Conservation (phyloP, 179 eudicot species). For the Vitellaria paradoxa region DNA sequence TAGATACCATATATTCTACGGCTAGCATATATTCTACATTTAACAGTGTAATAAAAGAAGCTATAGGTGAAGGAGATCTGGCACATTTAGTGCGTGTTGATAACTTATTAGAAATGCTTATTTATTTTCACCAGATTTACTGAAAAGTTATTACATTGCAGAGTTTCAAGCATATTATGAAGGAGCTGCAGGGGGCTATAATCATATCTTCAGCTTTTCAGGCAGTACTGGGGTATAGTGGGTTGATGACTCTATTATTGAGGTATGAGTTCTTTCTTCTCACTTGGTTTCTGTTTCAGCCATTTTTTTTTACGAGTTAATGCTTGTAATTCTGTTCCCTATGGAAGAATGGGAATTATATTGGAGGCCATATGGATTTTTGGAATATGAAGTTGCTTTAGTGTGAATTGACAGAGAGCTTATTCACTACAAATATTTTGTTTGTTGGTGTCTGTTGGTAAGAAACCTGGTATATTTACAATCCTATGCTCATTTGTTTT, state of each 20-base stretch:
- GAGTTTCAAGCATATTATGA: constrained; percentile 93
- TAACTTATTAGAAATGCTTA: too few relatives aligned
- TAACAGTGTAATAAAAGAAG: too few relatives aligned
- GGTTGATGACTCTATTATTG: constrained; percentile 69
- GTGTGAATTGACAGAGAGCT: neutral
- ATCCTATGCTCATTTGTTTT: neutral
- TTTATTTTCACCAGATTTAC: neutral
- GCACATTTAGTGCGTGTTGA: neutral
- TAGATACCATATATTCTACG: too few relatives aligned
- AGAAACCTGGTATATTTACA: neutral
- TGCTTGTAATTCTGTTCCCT: constrained; percentile 8
- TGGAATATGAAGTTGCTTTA: neutral
- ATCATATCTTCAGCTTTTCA: constrained; percentile 89
- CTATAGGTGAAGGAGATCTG: too few relatives aligned
- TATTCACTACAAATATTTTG: neutral
- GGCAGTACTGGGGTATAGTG: constrained; percentile 84
- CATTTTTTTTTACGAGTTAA: neutral
- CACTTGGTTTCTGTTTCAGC: neutral
- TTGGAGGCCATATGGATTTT: neutral
- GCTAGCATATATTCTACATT: too few relatives aligned
- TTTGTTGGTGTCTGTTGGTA: neutral
- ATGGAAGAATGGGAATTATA: neutral
- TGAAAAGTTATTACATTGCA: constrained; percentile 28
- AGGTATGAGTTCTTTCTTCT: constrained; percentile 43
- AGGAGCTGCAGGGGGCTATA: constrained; percentile 92